These are phyloP conservation scores for Spiromastix sp. DNA, from an alignment of 2,329 filamentous ascomycete genomes.

Conservation along the genomic window DNA sequence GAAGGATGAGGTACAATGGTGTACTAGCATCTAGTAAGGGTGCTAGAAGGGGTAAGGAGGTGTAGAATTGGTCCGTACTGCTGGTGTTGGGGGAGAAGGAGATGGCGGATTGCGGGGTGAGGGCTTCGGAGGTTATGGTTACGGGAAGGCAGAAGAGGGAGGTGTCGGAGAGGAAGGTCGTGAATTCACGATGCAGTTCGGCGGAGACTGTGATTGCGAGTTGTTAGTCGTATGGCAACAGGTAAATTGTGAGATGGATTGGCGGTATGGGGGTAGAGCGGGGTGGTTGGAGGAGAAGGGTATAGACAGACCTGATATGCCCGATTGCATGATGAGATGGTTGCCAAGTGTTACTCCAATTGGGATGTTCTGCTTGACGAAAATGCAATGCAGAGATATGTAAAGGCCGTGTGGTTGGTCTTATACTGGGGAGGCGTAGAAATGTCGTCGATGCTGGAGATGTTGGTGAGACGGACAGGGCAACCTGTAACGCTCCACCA, in stretches of 20 bases:
- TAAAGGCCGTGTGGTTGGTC: too few species aligned
- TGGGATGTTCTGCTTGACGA: too few species aligned
- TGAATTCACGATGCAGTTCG: constrained; percentile 38
- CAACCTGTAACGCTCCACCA: too few species aligned
- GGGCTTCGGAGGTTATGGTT: constrained; percentile 34
- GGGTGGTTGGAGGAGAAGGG: constrained; percentile 5
- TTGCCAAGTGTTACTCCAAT: too few species aligned
- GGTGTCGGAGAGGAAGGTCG: constrained; percentile 29
- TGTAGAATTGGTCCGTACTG: constrained; percentile 33
- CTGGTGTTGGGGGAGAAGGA: constrained; percentile 23
- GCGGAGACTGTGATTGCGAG: too few species aligned
- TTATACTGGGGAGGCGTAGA: too few species aligned
- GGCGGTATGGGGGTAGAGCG: neutral
- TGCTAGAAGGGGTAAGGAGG: constrained; percentile 39
- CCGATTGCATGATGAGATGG: constrained; percentile 42
- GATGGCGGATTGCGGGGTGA: constrained; percentile 31
- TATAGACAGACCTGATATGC: constrained; percentile 34
- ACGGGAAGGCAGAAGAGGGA: constrained; percentile 36
- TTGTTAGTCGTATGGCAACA: too few species aligned
- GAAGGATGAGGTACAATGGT: constrained; percentile 52
- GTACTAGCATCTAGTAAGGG: constrained; percentile 43
- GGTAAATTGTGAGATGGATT: neutral
- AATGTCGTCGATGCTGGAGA: too few species aligned
- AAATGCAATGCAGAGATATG: too few species aligned
- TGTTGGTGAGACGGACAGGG: too few species aligned